phyloP scores from a whole-genome alignment of 257 asterid genomes.

The Ballota nigra region DNA sequence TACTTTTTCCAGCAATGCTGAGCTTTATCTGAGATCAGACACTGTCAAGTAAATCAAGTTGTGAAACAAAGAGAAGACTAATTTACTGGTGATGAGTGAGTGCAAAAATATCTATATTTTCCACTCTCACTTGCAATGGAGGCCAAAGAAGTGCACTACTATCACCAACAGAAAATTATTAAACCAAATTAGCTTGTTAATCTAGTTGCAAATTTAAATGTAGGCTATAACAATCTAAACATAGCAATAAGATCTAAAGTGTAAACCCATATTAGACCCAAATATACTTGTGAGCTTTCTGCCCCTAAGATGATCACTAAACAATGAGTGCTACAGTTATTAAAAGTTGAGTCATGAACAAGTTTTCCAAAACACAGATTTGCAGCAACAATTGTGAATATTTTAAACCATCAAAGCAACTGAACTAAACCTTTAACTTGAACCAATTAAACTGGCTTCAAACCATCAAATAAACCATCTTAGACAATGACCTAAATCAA shows the following conservation, averaged over 20 bases:
- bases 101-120: not conserved
- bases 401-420: not conserved
- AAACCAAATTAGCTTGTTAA: constrained; percentile 1
- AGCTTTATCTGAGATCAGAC: constrained; percentile 75
- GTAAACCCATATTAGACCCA: not conserved
- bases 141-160: not conserved
- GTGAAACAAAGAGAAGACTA: constrained; percentile 14
- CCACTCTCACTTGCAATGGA: not conserved
- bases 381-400: not conserved
- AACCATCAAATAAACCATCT: too few species aligned
- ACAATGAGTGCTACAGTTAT: not conserved
- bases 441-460: not conserved
- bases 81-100: not conserved
- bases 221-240: not conserved
- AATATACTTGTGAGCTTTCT: not conserved
- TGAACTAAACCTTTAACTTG: not conserved
- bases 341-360: not conserved
- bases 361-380: not conserved
- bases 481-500: not conserved
- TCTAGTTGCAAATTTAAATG: not conserved
- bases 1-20: constrained; percentile 76
- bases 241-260: not conserved
- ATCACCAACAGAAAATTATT: not conserved
- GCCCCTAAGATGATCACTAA: constrained; percentile 1
- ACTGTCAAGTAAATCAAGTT: constrained; percentile 30